Evolutionary conservation across 257 asterid genomes (phyloP), one percentile per base, ranked within the genome.

Genomic region (Solanum appendiculatum): DNA sequence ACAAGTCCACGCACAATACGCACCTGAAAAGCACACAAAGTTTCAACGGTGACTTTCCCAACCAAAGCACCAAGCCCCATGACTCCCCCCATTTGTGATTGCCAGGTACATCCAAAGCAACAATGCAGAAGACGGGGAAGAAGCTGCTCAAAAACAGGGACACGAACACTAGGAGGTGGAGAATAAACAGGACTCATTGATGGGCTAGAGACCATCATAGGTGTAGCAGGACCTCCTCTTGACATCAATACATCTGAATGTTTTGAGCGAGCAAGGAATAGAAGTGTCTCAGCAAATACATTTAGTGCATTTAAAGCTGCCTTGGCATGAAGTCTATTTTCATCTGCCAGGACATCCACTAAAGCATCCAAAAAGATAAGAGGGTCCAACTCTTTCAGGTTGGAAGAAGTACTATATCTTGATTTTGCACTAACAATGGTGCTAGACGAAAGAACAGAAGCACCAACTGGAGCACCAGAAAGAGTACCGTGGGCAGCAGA

Each of bases 81-180:
- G 86, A 96, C 98, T 87, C 99, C 99, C 56, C 99, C 99, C 88
- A 97, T 96, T 89, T 96, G 99, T 87, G 99, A 95, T 91, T 97
- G 99, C 99, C 99, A 97, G 58, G 97, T 90, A 87, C 96, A 92
- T 83, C 99, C 98, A 84, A 92, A 94, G 89, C 99, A 97, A 89
- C 98, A 97, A 90, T 97, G 99, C 86, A 97, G 85, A 86, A 97
- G 98, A 36, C 99, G 94, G 42, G 99, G 99, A 86, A 97, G 88
- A 92, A 97, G 98, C 89, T 96, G 99, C 90, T 97, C 99, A 92
- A 97, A 97, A 88, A 98, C 95, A 82, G 96, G 97, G 89, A 97
- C 93, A 86, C 98, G 96, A 36, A 96, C 97, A 86, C 96, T 95
- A 25, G 99, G 99, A 87, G 98, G 99, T 86, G 99, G 98, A 88